Conservation (phyloP, 1,284 basidiomycete genomes). For the Trametes hirsuta region DNA sequence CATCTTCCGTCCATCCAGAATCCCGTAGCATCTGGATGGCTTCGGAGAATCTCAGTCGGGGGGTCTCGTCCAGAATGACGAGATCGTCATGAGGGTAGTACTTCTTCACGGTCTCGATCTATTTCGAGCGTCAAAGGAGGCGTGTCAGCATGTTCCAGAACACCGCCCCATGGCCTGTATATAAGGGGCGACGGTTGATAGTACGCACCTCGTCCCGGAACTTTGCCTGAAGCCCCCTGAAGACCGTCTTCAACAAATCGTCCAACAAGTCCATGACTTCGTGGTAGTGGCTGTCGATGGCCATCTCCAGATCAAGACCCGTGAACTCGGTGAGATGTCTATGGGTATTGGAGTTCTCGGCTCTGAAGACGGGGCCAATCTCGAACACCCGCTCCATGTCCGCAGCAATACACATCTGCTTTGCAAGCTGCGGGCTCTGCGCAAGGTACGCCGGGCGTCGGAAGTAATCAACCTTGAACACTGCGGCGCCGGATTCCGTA, state of each 20-base stretch:
- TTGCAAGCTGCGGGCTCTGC: constrained; percentile 72
- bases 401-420: constrained; percentile 78
- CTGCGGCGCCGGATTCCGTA: constrained; percentile 67
- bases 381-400: constrained; percentile 76
- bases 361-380: constrained; percentile 74
- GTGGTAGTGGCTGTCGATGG: constrained; percentile 71
- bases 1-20: constrained; percentile 49
- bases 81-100: constrained; percentile 63
- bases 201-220: constrained; percentile 40
- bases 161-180: neutral
- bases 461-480: constrained; percentile 80
- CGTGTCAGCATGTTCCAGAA: neutral
- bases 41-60: constrained; percentile 57
- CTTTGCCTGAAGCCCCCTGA: constrained; percentile 38
- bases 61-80: constrained; percentile 51
- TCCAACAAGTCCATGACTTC: constrained; percentile 48
- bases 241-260: constrained; percentile 43
- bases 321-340: constrained; percentile 79
- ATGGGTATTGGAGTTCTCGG: constrained; percentile 76
- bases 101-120: constrained; percentile 58
- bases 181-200: neutral
- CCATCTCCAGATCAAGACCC: constrained; percentile 76
- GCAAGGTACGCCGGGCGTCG: constrained; percentile 67
- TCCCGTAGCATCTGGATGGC: constrained; percentile 60
- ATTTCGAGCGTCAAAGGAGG: neutral